Conservation (phyloP, 2,329 filamentous ascomycete species). For the Beauveria asiatica region DNA sequence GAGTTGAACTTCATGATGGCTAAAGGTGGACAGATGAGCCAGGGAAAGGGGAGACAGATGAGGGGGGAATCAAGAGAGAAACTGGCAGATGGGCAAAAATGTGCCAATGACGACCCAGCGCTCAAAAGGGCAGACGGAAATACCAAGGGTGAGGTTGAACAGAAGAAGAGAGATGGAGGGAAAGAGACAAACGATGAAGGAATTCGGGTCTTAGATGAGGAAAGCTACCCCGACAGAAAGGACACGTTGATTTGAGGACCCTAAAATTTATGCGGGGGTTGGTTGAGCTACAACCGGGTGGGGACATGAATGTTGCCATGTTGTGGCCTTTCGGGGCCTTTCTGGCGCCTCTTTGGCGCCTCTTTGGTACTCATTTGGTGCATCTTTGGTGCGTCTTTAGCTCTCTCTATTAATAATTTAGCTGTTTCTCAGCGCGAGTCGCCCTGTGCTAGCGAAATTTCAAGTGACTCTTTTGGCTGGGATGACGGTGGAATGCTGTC, state of each 20-base stretch:
- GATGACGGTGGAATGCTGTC: neutral
- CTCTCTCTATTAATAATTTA: neutral
- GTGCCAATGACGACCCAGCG: slow-evolving; percentile 8
- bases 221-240: slow-evolving; percentile 9
- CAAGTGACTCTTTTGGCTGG: neutral
- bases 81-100: slow-evolving; percentile 1
- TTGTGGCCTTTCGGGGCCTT: neutral
- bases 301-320: neutral
- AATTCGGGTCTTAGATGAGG: slow-evolving; percentile 2
- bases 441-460: no score
- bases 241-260: slow-evolving; percentile 12
- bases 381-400: no score
- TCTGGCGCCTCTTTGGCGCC: neutral
- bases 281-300: slow-evolving; percentile 5
- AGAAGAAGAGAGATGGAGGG: neutral
- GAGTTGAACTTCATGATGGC: slow-evolving; percentile 77
- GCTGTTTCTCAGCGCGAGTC: neutral
- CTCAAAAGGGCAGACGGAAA: neutral
- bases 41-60: slow-evolving; percentile 3
- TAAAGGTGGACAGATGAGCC: neutral
- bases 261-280: slow-evolving; percentile 9
- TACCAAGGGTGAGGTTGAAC: slow-evolving; percentile 4
- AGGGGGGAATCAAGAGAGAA: slow-evolving; percentile 20
- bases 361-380: no score
- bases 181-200: neutral